Conservation (phyloP, 2,329 filamentous ascomycete species). For the Ilyonectria mors-panacis region DNA sequence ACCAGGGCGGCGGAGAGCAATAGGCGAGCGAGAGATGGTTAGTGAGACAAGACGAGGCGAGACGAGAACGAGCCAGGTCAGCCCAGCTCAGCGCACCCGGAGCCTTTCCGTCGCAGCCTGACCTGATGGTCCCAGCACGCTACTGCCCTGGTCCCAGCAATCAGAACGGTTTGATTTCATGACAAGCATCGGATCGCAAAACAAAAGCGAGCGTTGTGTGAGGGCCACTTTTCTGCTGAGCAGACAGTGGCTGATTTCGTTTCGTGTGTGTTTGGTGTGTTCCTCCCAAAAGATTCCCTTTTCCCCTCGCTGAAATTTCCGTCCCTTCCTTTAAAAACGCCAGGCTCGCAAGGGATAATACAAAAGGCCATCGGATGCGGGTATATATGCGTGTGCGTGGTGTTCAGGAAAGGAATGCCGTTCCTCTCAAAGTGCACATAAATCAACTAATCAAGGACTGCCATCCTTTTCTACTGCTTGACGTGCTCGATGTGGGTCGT, state of each 20-base stretch:
- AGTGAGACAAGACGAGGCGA: background rate
- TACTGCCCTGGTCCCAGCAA: conserved; percentile 7
- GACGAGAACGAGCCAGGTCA: background rate
- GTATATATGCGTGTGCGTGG: conserved; percentile 35
- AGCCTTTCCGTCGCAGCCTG: conserved; percentile 5
- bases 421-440: conserved; percentile 23
- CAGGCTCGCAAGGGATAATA: conserved; percentile 29
- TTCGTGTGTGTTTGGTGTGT: background rate
- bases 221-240: background rate
- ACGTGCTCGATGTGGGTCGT: conserved; percentile 42
- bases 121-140: conserved; percentile 6
- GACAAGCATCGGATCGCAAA: background rate
- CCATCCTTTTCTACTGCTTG: conserved; percentile 37
- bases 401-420: conserved; percentile 13
- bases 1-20: background rate
- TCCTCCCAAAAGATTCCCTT: background rate
- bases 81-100: background rate
- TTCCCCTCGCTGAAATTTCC: conserved; percentile 1
- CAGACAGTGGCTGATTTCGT: background rate
- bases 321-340: conserved; percentile 32
- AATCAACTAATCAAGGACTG: conserved; percentile 6
- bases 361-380: conserved; percentile 32
- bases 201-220: background rate
- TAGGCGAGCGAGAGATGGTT: conserved; percentile 1
- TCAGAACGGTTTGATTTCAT: conserved; percentile 8